Base-by-base conservation (phyloP, 371 early-diverging fungal species). In the Mucor sp. region DNA sequence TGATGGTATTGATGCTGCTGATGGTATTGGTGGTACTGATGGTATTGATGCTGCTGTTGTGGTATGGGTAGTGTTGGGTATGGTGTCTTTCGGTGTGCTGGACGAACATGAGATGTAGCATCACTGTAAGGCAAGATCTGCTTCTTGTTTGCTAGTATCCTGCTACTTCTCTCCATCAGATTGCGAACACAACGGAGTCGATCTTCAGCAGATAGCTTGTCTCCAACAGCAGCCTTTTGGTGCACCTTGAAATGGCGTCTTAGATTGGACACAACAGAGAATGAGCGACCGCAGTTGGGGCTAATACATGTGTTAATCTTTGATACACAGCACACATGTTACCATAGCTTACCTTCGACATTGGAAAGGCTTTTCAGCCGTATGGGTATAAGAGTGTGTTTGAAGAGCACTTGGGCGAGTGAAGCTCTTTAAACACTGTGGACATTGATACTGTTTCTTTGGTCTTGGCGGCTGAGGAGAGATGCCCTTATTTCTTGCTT, bases 331-430 rank as follows among this genome's bases (percentile, higher is more conserved):
- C 6, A 27, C 35, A 37, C 27, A 37, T 4, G 19, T 30, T 6
- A 35, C 37, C n/a, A 3, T 15, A 17, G 2, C 5, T 32, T 58
- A 70, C 70, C 50, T 56, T 47, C 1, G 15, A 69, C 93, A 94
- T 66, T 82, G 74, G 72, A 87, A 88, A 1, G 93, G 94, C 61
- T 89, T 88, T 58, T 93, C 93, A 8, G 90, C 89, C 2, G 94
- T 93, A 68, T 94, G 94, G 1, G 90, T 88, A 67, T 87, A 85
- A 21, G 81, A 79, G 65, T 94, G 94, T 8, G 92, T 91, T n/a
- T 81, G 74, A 1, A 92, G 75, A 0, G 91, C 87, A 48, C 91
- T 91, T 0, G 95, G 95, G 17, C 94, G 87, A 37, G 85, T 86
- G 68, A 95, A 95, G 8, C 75, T 66, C 56, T 93, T 93, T 9